Percentiles rank a stretch among this genome's conserved stretches.
These are phyloP conservation scores for Termitomyces sp. DNA, from an alignment of 768 basidiomycete species.

Conservation along the genomic window DNA sequence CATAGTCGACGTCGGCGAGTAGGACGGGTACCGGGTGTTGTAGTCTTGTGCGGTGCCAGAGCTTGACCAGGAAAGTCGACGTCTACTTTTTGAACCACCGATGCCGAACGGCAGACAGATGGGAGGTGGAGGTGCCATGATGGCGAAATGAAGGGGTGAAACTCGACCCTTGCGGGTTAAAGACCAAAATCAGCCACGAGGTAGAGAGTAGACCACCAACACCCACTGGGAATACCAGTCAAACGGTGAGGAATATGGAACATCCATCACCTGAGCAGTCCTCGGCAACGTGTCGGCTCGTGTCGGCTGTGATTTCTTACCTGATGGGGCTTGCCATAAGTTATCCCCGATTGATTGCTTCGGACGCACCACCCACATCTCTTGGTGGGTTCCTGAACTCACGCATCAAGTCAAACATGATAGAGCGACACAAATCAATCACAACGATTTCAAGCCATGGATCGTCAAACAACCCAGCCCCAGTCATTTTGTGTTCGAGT, in stretches of 20 bases:
- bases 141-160: constrained; percentile 20
- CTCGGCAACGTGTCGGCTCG: constrained; percentile 12
- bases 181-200: constrained; percentile 12
- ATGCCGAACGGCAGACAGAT: constrained; percentile 53
- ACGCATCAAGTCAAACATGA: too few relatives aligned
- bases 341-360: too few relatives aligned
- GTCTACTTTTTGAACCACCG: constrained; percentile 38
- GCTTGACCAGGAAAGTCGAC: constrained; percentile 42
- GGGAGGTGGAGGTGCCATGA: constrained; percentile 50
- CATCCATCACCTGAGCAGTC: constrained; percentile 10
- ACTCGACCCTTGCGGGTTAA: background rate
- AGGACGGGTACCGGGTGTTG: constrained; percentile 34
- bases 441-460: too few relatives aligned
- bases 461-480: too few relatives aligned
- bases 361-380: background rate
- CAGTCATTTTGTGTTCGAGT: background rate
- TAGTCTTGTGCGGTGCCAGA: constrained; percentile 25
- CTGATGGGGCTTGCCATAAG: constrained; percentile 3
- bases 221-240: background rate
- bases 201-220: background rate
- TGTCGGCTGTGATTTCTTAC: background rate
- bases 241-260: background rate
- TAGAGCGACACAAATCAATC: too few relatives aligned
- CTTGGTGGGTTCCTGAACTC: background rate
- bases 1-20: constrained; percentile 38